Evolutionary conservation across 2,329 filamentous ascomycete genomes (phyloP).

Genomic region (Alternaria ventricosa): DNA sequence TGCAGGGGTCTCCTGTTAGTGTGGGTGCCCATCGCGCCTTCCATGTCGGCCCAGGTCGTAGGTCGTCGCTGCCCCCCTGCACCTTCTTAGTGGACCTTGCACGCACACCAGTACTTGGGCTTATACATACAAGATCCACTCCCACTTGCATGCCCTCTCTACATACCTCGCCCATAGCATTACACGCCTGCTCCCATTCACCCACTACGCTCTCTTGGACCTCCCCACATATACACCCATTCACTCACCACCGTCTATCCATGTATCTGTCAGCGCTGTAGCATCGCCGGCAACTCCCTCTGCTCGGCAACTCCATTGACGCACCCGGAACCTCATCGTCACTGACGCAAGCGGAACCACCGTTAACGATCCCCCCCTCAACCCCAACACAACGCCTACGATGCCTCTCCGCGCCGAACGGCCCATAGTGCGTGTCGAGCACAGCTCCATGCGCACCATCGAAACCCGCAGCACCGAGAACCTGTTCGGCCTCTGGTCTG

Average conservation of each 20-base stretch:
- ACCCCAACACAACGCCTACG: slow-evolving; percentile 25
- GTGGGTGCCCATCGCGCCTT: slow-evolving; percentile 24
- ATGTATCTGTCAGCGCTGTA: slow-evolving; percentile 30
- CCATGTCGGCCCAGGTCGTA: slow-evolving; percentile 25
- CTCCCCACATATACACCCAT: not conserved
- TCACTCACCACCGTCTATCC: slow-evolving; percentile 7
- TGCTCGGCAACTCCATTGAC: slow-evolving; percentile 28
- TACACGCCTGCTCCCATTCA: slow-evolving; percentile 11
- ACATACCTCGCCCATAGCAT: slow-evolving; percentile 1
- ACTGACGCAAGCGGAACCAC: slow-evolving; percentile 13
- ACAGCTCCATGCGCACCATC: slow-evolving; percentile 90
- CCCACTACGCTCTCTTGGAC: not conserved
- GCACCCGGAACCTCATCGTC: slow-evolving; percentile 27
- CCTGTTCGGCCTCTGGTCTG: slow-evolving; percentile 96
- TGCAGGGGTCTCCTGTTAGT: slow-evolving; percentile 20
- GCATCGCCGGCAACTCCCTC: slow-evolving; percentile 26
- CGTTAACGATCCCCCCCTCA: not conserved
- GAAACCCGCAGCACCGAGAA: slow-evolving; percentile 92
- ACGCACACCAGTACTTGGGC: slow-evolving; percentile 17
- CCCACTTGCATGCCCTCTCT: slow-evolving; percentile 4
- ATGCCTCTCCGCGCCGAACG: slow-evolving; percentile 88
- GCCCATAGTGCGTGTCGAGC: slow-evolving; percentile 89
- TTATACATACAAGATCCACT: slow-evolving; percentile 33
- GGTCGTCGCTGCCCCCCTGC: slow-evolving; percentile 18
- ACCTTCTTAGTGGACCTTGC: slow-evolving; percentile 3